Conservation (phyloP, 2,329 filamentous ascomycete genomes). For the Venturia effusa region DNA sequence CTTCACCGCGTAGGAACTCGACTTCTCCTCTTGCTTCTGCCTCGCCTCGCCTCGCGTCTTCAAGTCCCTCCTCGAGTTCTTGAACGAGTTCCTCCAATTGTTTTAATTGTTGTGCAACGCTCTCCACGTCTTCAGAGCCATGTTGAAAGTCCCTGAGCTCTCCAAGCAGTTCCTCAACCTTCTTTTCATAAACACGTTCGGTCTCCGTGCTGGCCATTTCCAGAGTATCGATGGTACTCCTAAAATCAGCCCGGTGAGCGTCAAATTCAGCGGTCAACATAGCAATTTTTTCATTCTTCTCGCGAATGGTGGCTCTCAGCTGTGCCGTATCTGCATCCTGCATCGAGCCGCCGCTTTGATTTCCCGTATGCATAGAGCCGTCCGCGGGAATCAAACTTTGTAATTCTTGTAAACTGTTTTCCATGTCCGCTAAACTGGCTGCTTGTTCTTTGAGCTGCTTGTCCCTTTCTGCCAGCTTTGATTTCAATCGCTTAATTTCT, state of each 20-base stretch:
- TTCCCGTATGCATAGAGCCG: conserved; percentile 38
- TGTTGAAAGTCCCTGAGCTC: conserved; percentile 77
- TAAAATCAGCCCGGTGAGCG: conserved; percentile 85
- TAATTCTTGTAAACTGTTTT: conserved; percentile 72
- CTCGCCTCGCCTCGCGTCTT: conserved; percentile 87
- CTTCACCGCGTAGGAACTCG: conserved; percentile 88
- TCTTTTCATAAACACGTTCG: conserved; percentile 88
- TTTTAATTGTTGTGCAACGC: conserved; percentile 82
- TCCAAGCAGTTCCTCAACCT: conserved; percentile 73
- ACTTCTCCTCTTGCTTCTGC: conserved; percentile 93
- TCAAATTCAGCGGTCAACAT: conserved; percentile 93
- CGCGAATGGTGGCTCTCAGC: conserved; percentile 69
- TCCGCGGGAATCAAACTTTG: conserved; percentile 55
- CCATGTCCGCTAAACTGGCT: conserved; percentile 75
- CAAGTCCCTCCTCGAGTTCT: conserved; percentile 90
- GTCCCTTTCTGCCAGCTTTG: conserved; percentile 73
- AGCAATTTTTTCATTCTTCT: conserved; percentile 95
- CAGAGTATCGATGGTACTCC: conserved; percentile 91
- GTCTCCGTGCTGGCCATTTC: conserved; percentile 95
- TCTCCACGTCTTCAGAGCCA: conserved; percentile 78
- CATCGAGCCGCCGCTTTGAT: conserved; percentile 25
- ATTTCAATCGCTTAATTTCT: conserved; percentile 61
- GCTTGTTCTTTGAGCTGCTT: conserved; percentile 83
- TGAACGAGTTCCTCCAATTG: conserved; percentile 93
- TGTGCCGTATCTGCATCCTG: conserved; percentile 66